Evolutionary conservation across 192 early-diverging fungal species (phyloP).

Genomic region (Coemansia asiatica): DNA sequence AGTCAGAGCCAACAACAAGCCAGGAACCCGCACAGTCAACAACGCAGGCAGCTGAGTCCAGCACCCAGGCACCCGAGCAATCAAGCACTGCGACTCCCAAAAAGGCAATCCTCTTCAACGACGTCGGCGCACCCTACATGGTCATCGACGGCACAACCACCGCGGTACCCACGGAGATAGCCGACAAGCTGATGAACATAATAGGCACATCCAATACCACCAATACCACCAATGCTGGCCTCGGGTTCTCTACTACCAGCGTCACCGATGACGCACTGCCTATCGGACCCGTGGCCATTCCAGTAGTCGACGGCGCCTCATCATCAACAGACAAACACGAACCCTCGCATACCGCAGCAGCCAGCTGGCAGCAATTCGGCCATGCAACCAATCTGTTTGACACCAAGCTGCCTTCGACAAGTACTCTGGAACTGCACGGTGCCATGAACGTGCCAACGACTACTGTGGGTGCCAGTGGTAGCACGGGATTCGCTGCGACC

Average conservation of each 20-base stretch:
- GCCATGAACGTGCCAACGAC: neutral
- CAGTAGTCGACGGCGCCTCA: constrained; percentile 28
- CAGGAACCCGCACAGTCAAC: neutral
- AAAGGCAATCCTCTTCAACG: constrained; percentile 49
- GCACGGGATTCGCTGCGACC: constrained; percentile 37
- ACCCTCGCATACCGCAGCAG: no score
- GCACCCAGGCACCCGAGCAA: neutral
- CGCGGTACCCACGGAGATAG: constrained; percentile 24
- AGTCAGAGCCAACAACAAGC: neutral
- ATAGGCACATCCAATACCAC: constrained; percentile 10
- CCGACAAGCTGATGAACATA: constrained; percentile 47
- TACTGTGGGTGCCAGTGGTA: neutral
- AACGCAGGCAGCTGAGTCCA: neutral
- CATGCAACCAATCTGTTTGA: constrained; percentile 26
- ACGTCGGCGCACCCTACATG: constrained; percentile 38
- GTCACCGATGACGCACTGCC: constrained; percentile 11
- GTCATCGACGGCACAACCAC: constrained; percentile 38
- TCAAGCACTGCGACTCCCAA: neutral
- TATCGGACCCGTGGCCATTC: constrained; percentile 26
- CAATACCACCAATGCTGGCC: neutral
- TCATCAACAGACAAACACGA: neutral
- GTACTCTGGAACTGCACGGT: neutral
- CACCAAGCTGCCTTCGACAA: constrained; percentile 1
- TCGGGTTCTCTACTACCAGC: neutral
- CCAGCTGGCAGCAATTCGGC: constrained; percentile 2